Base-by-base conservation (phyloP, 441 rosid genomes). In the Breynia disticha region DNA sequence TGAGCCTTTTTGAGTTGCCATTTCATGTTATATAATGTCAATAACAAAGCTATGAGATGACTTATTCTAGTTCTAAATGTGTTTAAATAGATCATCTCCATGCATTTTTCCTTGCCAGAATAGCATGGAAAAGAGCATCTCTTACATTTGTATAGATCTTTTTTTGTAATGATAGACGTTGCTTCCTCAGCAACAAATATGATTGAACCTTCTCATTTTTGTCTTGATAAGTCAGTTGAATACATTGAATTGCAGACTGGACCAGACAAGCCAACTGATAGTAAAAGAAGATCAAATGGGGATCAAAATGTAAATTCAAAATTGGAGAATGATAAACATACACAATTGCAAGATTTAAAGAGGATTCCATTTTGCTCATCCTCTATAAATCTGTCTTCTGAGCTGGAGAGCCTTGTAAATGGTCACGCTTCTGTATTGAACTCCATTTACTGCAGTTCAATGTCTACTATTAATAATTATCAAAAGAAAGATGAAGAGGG, bases 191-290 rank as follows among this genome's bases (percentile, higher is more conserved):
- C 8, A 28, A 28, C 35, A 28, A 2, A 28, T 28, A 28, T 5
- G 8, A 9, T 28, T 28, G 35, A 28, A 28, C 35, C 8, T 28
- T 28, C 35, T 1, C 3, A n/a, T n/a, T n/a, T n/a, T n/a, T n/a
- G n/a, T n/a, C n/a, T n/a, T n/a, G n/a, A n/a, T n/a, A n/a, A n/a
- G n/a, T n/a, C n/a, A n/a, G n/a, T n/a, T n/a, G n/a, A n/a, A n/a
- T n/a, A n/a, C n/a, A 28, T 59, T 54, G 20, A 47, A 67, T 56
- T 71, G 62, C 78, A 81, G 84, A 72, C 56, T 61, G 61, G 48
- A 39, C 49, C 68, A 43, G 65, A 47, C 44, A 57, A 69, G 54
- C 43, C 35, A 13, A 64, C 62, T 44, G 66, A 48, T 64, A 59
- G 50, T 37, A 53, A 8, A 15, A 46, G 48, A 66, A 64, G 59